Percentiles rank a stretch among this genome's conserved stretches.
These are phyloP conservation scores for Camelina laxa DNA, from an alignment of 345 rosid genomes.

Conservation along the genomic window DNA sequence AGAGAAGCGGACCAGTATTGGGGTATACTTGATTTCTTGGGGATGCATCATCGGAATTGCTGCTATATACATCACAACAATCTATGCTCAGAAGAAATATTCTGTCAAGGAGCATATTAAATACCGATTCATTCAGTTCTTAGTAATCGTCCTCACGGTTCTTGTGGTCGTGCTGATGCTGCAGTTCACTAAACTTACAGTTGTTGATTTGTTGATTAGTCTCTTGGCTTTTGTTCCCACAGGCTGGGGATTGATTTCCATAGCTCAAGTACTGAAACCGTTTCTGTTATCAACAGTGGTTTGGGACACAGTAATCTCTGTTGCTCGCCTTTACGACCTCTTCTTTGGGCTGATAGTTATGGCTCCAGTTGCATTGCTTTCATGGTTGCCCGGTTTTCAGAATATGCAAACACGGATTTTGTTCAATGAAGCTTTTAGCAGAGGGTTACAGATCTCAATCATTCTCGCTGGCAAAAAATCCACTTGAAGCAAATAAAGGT, in stretches of 20 bases:
- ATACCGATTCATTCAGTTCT: slow-evolving; percentile 88
- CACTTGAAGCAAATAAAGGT: slow-evolving; percentile 38
- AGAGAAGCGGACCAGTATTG: slow-evolving; percentile 56
- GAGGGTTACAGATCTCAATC: slow-evolving; percentile 88
- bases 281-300: slow-evolving; percentile 61
- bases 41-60: slow-evolving; percentile 61
- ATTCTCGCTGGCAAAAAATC: slow-evolving; percentile 80
- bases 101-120: slow-evolving; percentile 81
- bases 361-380: slow-evolving; percentile 83
- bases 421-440: slow-evolving; percentile 89
- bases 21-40: slow-evolving; percentile 86
- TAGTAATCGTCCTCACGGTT: slow-evolving; percentile 59
- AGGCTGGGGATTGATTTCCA: slow-evolving; percentile 82
- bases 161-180: slow-evolving; percentile 66
- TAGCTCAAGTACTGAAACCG: slow-evolving; percentile 84
- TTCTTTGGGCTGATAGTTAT: slow-evolving; percentile 79
- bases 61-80: slow-evolving; percentile 59
- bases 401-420: slow-evolving; percentile 88
- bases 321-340: slow-evolving; percentile 81
- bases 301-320: slow-evolving; percentile 75
- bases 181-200: slow-evolving; percentile 64
- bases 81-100: slow-evolving; percentile 71
- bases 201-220: slow-evolving; percentile 73
- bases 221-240: slow-evolving; percentile 89
- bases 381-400: slow-evolving; percentile 97